Conservation (phyloP, 768 basidiomycete species). For the Exidia glandulosa region DNA sequence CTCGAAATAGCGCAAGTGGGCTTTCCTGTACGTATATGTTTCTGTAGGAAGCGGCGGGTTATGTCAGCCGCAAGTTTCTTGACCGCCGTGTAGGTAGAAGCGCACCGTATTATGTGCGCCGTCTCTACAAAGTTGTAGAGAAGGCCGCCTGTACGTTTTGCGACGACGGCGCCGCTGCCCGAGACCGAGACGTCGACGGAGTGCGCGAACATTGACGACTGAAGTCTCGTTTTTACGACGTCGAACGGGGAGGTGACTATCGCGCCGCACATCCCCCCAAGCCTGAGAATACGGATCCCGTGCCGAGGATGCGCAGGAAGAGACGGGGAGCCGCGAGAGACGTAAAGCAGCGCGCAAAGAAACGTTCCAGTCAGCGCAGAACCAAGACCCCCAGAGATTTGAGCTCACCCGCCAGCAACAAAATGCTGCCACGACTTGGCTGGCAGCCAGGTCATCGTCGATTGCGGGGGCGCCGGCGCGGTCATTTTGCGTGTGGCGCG, state of each 20-base stretch:
- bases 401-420: constrained; percentile 72
- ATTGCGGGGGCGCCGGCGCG: neutral
- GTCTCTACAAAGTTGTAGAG: constrained; percentile 95
- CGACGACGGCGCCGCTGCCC: constrained; percentile 18
- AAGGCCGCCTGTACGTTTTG: constrained; percentile 35
- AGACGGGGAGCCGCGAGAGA: neutral
- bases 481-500: too few species aligned
- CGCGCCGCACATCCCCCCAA: constrained; percentile 96
- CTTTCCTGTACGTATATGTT: constrained; percentile 87
- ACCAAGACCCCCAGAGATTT: neutral
- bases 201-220: constrained; percentile 71
- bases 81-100: too few species aligned
- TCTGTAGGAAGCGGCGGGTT: constrained; percentile 25
- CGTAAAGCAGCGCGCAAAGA: neutral
- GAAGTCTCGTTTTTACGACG: constrained; percentile 94
- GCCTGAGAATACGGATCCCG: constrained; percentile 28
- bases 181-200: constrained; percentile 28
- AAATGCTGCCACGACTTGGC: constrained; percentile 80
- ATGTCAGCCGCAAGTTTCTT: too few species aligned
- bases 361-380: neutral
- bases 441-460: constrained; percentile 26
- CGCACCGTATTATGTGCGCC: constrained; percentile 19
- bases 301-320: neutral
- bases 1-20: constrained; percentile 82
- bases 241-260: constrained; percentile 96